A percentile compares a stretch with the other conserved stretches of the same genome.
These are phyloP conservation scores for Xanthoconium separans DNA, from an alignment of 1,284 basidiomycete genomes.

Conservation along the genomic window DNA sequence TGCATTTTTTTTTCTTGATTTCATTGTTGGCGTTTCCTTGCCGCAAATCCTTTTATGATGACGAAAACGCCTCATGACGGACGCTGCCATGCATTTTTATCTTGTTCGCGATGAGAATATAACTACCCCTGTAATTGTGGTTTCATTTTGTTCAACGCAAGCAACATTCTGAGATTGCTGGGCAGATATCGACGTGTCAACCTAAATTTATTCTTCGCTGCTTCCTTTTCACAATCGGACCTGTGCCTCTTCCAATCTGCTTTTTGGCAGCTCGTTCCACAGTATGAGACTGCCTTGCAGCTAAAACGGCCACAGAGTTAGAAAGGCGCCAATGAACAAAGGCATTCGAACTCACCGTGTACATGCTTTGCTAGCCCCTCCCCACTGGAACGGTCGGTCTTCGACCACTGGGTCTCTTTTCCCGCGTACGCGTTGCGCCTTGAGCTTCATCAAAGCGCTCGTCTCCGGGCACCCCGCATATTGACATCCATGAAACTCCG, in stretches of 20 bases:
- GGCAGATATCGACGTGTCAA: neutral
- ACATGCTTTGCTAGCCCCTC: neutral
- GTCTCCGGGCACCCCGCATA: neutral
- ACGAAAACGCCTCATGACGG: too few relatives aligned
- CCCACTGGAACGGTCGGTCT: neutral
- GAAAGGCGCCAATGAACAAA: too few relatives aligned
- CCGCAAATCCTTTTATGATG: too few relatives aligned
- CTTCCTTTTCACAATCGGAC: neutral
- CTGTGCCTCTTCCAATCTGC: slow-evolving; percentile 4
- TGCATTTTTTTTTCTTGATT: neutral
- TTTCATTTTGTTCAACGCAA: too few relatives aligned
- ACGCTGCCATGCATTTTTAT: too few relatives aligned
- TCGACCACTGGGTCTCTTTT: neutral
- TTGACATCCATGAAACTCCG: too few relatives aligned
- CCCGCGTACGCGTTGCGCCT: neutral
- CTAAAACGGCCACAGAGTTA: neutral
- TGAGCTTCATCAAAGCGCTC: neutral
- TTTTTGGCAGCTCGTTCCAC: neutral
- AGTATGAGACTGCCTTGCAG: neutral
- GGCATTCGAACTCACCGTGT: neutral
- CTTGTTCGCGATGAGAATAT: neutral
- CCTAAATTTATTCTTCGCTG: neutral
- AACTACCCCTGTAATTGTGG: too few relatives aligned
- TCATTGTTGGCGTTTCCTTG: neutral
- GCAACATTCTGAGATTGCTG: too few relatives aligned